Base-by-base conservation (phyloP, 1,139 yeast species). In the Candida mesenterica region DNA sequence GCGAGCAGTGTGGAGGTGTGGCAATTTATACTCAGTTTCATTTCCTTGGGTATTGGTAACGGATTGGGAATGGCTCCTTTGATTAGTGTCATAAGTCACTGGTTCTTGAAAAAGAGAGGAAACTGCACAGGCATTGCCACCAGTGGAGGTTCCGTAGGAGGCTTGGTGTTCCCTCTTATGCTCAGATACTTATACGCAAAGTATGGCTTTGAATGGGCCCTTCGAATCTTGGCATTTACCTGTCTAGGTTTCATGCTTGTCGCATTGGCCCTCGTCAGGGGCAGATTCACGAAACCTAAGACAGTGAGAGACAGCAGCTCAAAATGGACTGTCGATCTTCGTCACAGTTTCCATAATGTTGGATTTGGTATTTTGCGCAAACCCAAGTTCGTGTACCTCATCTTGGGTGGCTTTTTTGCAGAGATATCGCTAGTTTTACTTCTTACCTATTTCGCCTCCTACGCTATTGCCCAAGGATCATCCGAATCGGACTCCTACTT, bases 81-180 rank as follows among this genome's bases (percentile, higher is more conserved):
- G 28, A 65, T 81, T 12, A 79, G 86, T 1, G 75, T 72, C 1
- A 61, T 80, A 18, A 72, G 82, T 16, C 86, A 80, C 48, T 81
- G 82, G 78, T 82, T 79, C 47, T 62, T 68, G 46, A 63, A 53
- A 32, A 71, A 67, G 41, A 59, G 86, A 38, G 86, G 78, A 0
- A 53, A 71, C 28, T 84, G 83, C 1, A 55, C 75, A 27, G 78
- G 82, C 1, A 48, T 77, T 4, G 80, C 79, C 2, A 76, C 82
- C 1, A 62, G 73, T 16, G 87, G 87, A 2, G 84, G 84, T 1
- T 70, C 80, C 7, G 56, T 77, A 2, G 88, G 88, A 2, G 84
- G 84, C 6, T 65, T 80, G 1, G 57, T 76, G 2, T 77, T 75
- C 53, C 80, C 87, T 0, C 52, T 79, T 15, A 66, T 77, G 63